These are phyloP conservation scores for Adansonia grandidieri DNA, from an alignment of 441 rosid genomes.

Conservation along the genomic window DNA sequence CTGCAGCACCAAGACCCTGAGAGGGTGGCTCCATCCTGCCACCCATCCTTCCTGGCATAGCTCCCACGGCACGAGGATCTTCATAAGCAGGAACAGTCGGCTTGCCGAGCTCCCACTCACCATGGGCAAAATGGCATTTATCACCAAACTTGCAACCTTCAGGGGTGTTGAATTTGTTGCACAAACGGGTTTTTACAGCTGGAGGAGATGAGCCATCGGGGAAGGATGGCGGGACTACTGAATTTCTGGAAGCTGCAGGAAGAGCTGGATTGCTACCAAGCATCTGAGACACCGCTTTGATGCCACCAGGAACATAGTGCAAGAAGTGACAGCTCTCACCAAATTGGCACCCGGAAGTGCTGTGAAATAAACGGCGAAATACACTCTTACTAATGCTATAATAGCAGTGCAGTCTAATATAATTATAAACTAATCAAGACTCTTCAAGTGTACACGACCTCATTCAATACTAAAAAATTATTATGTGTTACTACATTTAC, in stretches of 20 bases:
- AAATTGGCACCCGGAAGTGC: constrained; percentile 95
- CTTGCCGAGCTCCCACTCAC: constrained; percentile 85
- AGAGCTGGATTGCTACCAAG: constrained; percentile 53
- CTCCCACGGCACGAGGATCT: constrained; percentile 60
- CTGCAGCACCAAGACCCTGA: constrained; percentile 52
- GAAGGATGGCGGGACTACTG: constrained; percentile 52
- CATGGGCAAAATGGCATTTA: constrained; percentile 79
- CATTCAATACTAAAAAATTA: neutral
- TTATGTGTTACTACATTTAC: neutral
- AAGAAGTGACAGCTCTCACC: constrained; percentile 95
- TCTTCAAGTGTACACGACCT: neutral
- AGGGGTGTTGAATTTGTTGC: constrained; percentile 69
- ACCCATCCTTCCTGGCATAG: constrained; percentile 49
- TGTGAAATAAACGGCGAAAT: constrained; percentile 41
- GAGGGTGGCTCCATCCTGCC: constrained; percentile 54
- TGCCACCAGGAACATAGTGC: constrained; percentile 95
- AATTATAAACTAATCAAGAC: neutral
- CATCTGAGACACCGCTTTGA: constrained; percentile 80
- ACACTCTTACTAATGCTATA: neutral
- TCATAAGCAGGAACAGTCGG: constrained; percentile 55
- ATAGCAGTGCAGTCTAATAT: neutral
- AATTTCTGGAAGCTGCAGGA: constrained; percentile 60
- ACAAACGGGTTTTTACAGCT: constrained; percentile 59
- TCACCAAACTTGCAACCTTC: constrained; percentile 88
- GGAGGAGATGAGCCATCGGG: constrained; percentile 61